Evolutionary conservation across 345 rosid species (phyloP).

Genomic region (Salix brachista): DNA sequence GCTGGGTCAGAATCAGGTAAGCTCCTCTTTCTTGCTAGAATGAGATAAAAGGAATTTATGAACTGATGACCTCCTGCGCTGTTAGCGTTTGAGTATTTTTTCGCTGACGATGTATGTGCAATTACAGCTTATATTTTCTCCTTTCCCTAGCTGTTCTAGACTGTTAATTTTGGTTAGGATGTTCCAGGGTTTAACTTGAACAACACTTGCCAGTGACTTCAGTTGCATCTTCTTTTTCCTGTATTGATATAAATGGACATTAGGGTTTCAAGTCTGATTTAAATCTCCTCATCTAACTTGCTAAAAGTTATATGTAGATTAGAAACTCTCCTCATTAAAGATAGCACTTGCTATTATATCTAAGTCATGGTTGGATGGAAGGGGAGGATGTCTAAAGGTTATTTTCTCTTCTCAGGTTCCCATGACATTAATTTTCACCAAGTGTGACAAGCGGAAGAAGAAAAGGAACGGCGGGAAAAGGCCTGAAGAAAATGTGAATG

Average conservation of each 20-base stretch:
- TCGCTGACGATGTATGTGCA: not conserved
- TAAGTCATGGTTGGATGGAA: not conserved
- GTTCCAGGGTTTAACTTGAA: not conserved
- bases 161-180: not conserved
- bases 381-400: not conserved
- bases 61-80: not conserved
- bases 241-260: not conserved
- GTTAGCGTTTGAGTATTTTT: not conserved
- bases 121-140: not conserved
- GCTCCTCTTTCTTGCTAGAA: not conserved
- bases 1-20: constrained; percentile 95
- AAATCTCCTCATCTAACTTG: not conserved
- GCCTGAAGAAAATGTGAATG: constrained; percentile 71
- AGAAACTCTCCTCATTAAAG: not conserved
- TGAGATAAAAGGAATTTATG: not conserved
- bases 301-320: not conserved
- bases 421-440: constrained; percentile 89
- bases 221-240: not conserved
- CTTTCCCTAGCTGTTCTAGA: not conserved
- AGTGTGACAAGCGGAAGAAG: constrained; percentile 96
- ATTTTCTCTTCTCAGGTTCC: constrained; percentile 51
- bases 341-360: not conserved
- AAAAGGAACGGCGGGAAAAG: constrained; percentile 83
- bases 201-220: not conserved
- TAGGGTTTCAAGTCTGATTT: not conserved